Base-by-base conservation (phyloP, 1,139 yeast species). In the Lodderomyces pseudojiufengensis region DNA sequence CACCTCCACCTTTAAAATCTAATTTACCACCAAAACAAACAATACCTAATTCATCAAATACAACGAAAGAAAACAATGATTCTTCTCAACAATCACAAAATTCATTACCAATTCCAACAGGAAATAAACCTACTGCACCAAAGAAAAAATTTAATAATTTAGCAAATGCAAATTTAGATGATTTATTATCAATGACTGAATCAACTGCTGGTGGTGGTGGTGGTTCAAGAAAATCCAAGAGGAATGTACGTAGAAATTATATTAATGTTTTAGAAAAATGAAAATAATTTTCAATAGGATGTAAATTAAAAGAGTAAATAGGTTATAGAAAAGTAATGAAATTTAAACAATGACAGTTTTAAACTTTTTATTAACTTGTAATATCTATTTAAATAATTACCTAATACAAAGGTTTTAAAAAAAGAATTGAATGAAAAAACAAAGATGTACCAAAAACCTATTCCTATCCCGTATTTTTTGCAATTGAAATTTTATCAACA, bases 181-280 rank as follows among this genome's bases (percentile, higher is more conserved):
- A 84, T 45, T 61, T 86, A 39, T 62, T 86, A 37, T 57, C 80
- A 55, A 33, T 70, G 66, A 54, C 76, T 5, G 59, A 36, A 24
- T 24, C 61, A 0, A 42, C 71, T 9, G 54, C 70, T 2, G 49
- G 71, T 1, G 47, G 66, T 5, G 50, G 65, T 1, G 51, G 68
- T 1, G 67, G 71, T 29, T 60, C 73, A 35, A 72, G 81, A 47
- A 74, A 70, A 48, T 62, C 70, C 10, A 80, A 78, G 45, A 73
- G 88, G 49, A 84, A 83, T n/a, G 78, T 79, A 4, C 73, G 84
- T 39, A 73, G 80, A 56, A 78, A 84, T 4, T 86, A 86, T 55
- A 90, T 85, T 29, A 88, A 84, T 54, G 87, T 86, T 7, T 73
- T 85, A 79, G 78, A 71, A 24, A 42, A 43, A 21, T 42, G 3